Conservation (phyloP, 345 rosid species). For the Nephelium lappaceum region DNA sequence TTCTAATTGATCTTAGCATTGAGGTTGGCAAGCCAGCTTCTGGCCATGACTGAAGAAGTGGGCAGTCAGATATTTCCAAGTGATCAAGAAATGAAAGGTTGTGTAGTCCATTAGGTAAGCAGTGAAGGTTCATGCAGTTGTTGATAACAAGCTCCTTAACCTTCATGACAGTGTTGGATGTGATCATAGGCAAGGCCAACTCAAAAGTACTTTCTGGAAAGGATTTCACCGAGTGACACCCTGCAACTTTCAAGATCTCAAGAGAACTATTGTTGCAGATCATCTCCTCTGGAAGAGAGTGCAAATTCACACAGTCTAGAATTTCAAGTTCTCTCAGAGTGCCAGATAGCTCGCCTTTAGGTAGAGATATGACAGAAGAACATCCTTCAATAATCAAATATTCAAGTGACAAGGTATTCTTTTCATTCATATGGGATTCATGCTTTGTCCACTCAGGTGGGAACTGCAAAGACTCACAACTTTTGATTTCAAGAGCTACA, state of each 20-base stretch:
- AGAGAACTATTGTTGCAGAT: conserved; percentile 9
- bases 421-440: neutral
- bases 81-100: conserved; percentile 25
- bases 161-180: neutral
- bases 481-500: conserved; percentile 18
- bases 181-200: neutral
- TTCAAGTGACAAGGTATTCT: conserved; percentile 16
- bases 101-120: conserved; percentile 25
- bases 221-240: conserved; percentile 14
- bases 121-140: conserved; percentile 13
- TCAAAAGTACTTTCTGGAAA: conserved; percentile 8
- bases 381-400: conserved; percentile 24
- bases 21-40: conserved; percentile 24
- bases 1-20: conserved; percentile 8
- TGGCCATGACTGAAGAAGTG: conserved; percentile 21
- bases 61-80: conserved; percentile 24
- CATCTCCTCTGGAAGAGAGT: conserved; percentile 25
- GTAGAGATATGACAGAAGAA: conserved; percentile 28
- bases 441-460: conserved; percentile 10
- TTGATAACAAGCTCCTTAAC: conserved; percentile 12
- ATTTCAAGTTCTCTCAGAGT: conserved; percentile 18
- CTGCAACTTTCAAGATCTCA: conserved; percentile 4
- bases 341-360: conserved; percentile 18
- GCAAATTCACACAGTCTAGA: conserved; percentile 13
- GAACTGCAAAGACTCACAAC: conserved; percentile 20